A percentile compares a stretch with the other conserved stretches of the same genome.
These are phyloP conservation scores for Fusarium sp. DNA, from an alignment of 2,329 filamentous ascomycete genomes.

Conservation along the genomic window DNA sequence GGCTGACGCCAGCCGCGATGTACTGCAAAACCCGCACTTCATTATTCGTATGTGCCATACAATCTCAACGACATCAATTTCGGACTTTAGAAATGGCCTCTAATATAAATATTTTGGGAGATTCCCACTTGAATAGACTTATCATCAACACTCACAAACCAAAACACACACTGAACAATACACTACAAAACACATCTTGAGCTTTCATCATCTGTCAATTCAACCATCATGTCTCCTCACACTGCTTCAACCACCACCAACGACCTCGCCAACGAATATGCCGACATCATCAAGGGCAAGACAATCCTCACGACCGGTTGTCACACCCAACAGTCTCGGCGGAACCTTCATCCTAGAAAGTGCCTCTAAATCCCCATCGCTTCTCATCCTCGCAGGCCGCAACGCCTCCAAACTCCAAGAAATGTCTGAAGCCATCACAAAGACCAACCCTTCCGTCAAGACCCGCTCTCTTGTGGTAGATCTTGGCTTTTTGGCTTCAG, in stretches of 20 bases:
- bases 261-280: conserved; percentile 43
- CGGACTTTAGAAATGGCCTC: conserved; percentile 2
- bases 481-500: conserved; percentile 50
- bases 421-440: conserved; percentile 49
- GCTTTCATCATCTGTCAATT: neutral
- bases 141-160: neutral
- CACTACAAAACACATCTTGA: neutral
- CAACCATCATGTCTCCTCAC: conserved; percentile 25
- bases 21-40: neutral
- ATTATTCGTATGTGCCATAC: neutral
- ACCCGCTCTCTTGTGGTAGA: conserved; percentile 50
- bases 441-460: conserved; percentile 45
- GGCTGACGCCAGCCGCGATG: conserved; percentile 36
- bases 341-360: conserved; percentile 49
- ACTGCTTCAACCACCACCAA: conserved; percentile 35
- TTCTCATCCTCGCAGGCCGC: conserved; percentile 59
- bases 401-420: conserved; percentile 51
- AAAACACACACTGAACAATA: neutral
- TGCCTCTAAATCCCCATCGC: conserved; percentile 50
- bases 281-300: conserved; percentile 47
- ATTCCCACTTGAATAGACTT: neutral
- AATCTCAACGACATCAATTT: neutral
- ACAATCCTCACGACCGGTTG: conserved; percentile 55
- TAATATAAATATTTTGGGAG: neutral
- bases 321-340: conserved; percentile 52